Evolutionary conservation across 2,329 filamentous ascomycete species (phyloP).

Genomic region (Ampelomyces quisqualis): DNA sequence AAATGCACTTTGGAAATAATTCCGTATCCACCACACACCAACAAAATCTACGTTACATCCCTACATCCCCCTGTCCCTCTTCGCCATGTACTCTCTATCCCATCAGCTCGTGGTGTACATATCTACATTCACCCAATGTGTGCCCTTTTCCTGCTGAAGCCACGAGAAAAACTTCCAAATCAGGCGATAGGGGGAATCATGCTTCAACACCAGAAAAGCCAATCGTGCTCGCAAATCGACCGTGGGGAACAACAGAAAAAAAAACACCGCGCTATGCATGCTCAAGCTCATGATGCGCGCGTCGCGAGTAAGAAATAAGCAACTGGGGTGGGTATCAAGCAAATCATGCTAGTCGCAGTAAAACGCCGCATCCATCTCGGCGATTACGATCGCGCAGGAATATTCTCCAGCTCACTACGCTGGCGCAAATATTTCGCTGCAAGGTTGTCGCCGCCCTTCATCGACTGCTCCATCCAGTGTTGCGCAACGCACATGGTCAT

Average conservation of each 20-base stretch:
- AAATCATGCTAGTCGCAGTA: conserved; percentile 2
- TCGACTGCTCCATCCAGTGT: conserved; percentile 95
- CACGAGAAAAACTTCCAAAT: background rate
- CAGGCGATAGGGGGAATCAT: background rate
- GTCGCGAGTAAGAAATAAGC: conserved; percentile 8
- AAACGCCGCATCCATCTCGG: background rate
- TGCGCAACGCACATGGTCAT: conserved; percentile 90
- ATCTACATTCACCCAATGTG: background rate
- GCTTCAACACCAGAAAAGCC: background rate
- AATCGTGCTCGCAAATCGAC: background rate
- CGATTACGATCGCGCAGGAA: conserved; percentile 47
- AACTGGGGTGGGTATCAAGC: conserved; percentile 18
- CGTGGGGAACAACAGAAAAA: background rate
- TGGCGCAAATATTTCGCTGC: conserved; percentile 81
- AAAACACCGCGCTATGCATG: conserved; percentile 37
- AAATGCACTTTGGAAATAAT: no score
- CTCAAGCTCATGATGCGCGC: conserved; percentile 21
- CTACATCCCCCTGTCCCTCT: no score
- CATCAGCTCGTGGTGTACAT: no score
- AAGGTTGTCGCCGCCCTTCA: conserved; percentile 80
- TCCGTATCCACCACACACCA: no score
- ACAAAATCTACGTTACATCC: no score
- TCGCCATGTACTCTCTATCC: background rate
- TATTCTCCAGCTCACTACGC: conserved; percentile 61
- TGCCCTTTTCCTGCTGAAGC: background rate